A percentile compares a stretch with the other conserved stretches of the same genome.
phyloP scores from a whole-genome alignment of 129 eudicot genomes.

The Flaveria linearis region DNA sequence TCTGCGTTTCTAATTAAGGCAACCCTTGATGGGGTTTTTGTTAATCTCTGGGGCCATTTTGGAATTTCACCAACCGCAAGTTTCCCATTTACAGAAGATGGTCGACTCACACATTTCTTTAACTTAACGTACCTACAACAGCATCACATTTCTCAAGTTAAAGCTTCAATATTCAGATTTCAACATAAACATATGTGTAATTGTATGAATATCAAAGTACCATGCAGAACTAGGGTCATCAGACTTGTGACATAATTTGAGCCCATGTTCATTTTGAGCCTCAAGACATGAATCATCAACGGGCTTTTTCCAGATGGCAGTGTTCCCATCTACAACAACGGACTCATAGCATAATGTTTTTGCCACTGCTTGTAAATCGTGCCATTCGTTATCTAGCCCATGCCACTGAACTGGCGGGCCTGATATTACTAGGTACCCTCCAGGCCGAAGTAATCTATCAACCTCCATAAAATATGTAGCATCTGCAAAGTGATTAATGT shows the following conservation, averaged over 20 bases:
- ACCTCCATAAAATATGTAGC: conserved; percentile 86
- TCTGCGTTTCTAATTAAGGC: conserved; percentile 49
- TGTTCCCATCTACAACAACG: conserved; percentile 88
- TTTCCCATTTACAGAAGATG: conserved; percentile 52
- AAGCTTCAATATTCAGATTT: conserved; percentile 8
- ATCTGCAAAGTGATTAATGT: conserved; percentile 55
- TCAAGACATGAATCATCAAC: conserved; percentile 63
- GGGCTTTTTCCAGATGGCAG: conserved; percentile 91
- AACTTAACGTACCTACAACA: conserved; percentile 72
- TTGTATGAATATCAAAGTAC: conserved; percentile 36
- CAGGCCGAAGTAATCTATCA: conserved; percentile 89
- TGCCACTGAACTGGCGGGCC: conserved; percentile 99
- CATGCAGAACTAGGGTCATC: conserved; percentile 89
- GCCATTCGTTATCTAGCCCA: conserved; percentile 88
- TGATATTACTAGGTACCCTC: conserved; percentile 88
- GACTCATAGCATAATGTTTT: conserved; percentile 86
- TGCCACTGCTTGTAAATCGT: conserved; percentile 84
- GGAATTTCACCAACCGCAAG: conserved; percentile 78
- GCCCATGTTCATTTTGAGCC: conserved; percentile 63
- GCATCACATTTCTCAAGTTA: conserved; percentile 4
- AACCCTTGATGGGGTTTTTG: conserved; percentile 69
- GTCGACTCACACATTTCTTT: conserved; percentile 75
- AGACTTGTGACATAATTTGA: conserved; percentile 63
- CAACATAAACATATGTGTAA: background rate
- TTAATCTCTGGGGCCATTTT: conserved; percentile 86